Evolutionary conservation across 2,329 filamentous ascomycete species (phyloP), one percentile per base, ranked within the genome.

Genomic region (Penicillium griseofulvum): DNA sequence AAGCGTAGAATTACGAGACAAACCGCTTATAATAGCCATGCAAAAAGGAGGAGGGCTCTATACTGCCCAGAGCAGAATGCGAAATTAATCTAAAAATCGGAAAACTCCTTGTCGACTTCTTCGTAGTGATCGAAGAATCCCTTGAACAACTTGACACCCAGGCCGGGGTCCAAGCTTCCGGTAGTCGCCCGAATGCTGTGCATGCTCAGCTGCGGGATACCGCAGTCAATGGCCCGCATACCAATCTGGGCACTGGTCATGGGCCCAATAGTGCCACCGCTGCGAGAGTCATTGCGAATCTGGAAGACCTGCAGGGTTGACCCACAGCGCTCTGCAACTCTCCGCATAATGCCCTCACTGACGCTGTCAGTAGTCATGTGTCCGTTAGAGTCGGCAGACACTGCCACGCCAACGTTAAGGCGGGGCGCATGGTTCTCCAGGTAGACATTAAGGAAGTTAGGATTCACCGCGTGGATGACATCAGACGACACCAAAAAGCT

Each of bases 321-420:
- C 48, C 80, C 90, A 58, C 81, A 83, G 56, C 89, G 86, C 63
- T 91, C 86, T 8, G 91, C 92, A 37, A 95, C 84, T 26, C 89
- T 83, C 63, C 87, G 84, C 34, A 97, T 78, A 57, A 97, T 83
- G 5, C 91, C 86, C 4, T 90, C 89, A 11, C 89, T 94, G 17
- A 96, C 85, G 52, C 87, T 86, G 70, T 97, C 92, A 3, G 93
- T 97, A 4, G 93, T 96, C 90, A 97, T 96, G 76, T 97, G 91
- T 5, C 91, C 94, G 68, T 97, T 97, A 49, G 86, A 85, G 74
- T 97, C 93, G 22, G 86, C 85, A 43, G 85, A 87, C 37, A 99
- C 81, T 16, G 87, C 84, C 31, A 97, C 82, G 34, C 94, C 94
- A 31, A 94, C 85, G 71, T 99, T 99, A 51, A 99, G 83, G 55